Percentiles rank a stretch among this genome's conserved stretches.
phyloP scores from a whole-genome alignment of 2,329 filamentous ascomycete genomes.

The Trichoderma sp. region DNA sequence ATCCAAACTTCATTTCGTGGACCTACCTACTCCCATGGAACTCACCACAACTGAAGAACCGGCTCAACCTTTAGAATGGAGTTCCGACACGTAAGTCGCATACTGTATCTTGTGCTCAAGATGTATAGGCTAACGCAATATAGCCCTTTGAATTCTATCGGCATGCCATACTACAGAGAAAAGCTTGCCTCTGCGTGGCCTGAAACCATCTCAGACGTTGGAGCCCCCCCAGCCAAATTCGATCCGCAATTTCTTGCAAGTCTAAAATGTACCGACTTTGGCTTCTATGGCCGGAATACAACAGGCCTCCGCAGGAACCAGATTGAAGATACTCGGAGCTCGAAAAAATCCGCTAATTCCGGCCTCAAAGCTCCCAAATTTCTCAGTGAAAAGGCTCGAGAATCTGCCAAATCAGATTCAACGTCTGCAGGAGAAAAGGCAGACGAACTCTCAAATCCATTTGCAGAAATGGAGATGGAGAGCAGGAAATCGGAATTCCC shows the following conservation, averaged over 20 bases:
- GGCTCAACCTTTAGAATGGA: constrained; percentile 65
- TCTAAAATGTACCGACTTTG: constrained; percentile 72
- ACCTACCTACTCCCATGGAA: constrained; percentile 75
- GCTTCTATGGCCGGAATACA: constrained; percentile 76
- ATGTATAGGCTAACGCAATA: constrained; percentile 21
- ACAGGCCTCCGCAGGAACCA: constrained; percentile 77
- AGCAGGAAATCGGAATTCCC: constrained; percentile 80
- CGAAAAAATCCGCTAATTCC: constrained; percentile 61
- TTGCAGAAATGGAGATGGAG: constrained; percentile 70
- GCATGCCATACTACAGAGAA: constrained; percentile 93
- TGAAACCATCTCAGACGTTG: constrained; percentile 80
- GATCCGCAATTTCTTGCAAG: constrained; percentile 69
- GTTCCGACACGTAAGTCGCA: constrained; percentile 63
- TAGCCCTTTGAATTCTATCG: constrained; percentile 79
- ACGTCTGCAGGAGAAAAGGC: constrained; percentile 46
- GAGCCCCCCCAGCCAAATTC: constrained; percentile 74
- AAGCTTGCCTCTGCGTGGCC: constrained; percentile 87
- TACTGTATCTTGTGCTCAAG: too few relatives aligned
- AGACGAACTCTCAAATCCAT: constrained; percentile 63
- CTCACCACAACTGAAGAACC: constrained; percentile 69
- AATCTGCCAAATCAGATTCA: constrained; percentile 54
- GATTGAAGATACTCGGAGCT: constrained; percentile 71
- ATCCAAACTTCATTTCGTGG: constrained; percentile 81
- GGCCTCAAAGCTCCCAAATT: constrained; percentile 80
- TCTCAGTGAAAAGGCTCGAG: constrained; percentile 86